A percentile compares a stretch with the other conserved stretches of the same genome.
Conservation (phyloP, 2,329 filamentous ascomycete species). For the Aspergillus terreus region DNA sequence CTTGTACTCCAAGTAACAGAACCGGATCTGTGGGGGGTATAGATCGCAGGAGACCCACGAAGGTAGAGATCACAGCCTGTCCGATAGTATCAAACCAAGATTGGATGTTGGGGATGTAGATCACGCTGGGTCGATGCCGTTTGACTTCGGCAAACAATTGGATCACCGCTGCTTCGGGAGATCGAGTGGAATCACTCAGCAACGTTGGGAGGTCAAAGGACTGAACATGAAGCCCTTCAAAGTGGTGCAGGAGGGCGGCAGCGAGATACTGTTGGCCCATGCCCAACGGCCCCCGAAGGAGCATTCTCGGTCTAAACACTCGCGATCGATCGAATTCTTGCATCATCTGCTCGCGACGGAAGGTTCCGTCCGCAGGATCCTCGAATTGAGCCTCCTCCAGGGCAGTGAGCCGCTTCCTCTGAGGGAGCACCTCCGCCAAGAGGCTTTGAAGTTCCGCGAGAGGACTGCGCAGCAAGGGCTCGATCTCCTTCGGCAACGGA, state of each 20-base stretch:
- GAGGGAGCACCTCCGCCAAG: constrained; percentile 73
- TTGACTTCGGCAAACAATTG: constrained; percentile 89
- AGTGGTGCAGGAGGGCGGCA: constrained; percentile 78
- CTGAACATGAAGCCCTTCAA: constrained; percentile 92
- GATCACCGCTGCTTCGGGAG: constrained; percentile 83
- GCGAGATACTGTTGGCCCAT: constrained; percentile 94
- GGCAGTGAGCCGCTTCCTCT: constrained; percentile 81
- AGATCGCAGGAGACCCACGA: constrained; percentile 74
- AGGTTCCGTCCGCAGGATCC: constrained; percentile 76
- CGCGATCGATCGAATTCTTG: constrained; percentile 81
- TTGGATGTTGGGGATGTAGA: constrained; percentile 88
- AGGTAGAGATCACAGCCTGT: constrained; percentile 66
- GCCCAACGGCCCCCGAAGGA: constrained; percentile 75
- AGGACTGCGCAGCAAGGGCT: constrained; percentile 73
- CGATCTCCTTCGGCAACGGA: constrained; percentile 73
- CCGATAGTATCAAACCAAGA: constrained; percentile 76
- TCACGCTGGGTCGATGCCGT: constrained; percentile 90
- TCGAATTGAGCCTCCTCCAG: constrained; percentile 92
- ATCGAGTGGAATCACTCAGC: constrained; percentile 74
- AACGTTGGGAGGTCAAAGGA: constrained; percentile 88
- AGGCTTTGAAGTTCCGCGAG: constrained; percentile 65
- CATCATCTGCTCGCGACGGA: constrained; percentile 74
- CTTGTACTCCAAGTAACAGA: constrained; percentile 79
- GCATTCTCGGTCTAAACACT: constrained; percentile 80
- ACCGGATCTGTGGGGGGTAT: constrained; percentile 89